A percentile compares a stretch with the other conserved stretches of the same genome.
Evolutionary conservation across 2,329 filamentous ascomycete species (phyloP).

Genomic region (Colletotrichum noveboracense): DNA sequence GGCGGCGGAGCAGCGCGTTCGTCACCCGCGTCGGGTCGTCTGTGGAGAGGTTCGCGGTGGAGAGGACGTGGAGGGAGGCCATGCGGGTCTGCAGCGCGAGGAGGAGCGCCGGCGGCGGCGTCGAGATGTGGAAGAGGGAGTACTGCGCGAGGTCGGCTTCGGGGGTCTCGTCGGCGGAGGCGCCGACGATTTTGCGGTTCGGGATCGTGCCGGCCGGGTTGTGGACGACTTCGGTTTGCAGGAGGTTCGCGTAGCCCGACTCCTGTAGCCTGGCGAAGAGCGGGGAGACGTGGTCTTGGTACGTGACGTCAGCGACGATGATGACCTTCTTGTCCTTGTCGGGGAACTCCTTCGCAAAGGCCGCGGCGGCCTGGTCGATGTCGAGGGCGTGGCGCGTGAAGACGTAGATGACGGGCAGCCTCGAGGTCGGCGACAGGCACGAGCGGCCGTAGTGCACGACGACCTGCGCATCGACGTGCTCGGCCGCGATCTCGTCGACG

Average conservation of each 20-base stretch:
- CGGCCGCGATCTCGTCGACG: conserved; percentile 94
- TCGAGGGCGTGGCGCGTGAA: conserved; percentile 80
- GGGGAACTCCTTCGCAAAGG: conserved; percentile 73
- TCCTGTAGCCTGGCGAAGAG: conserved; percentile 60
- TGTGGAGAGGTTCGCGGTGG: conserved; percentile 63
- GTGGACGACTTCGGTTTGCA: conserved; percentile 75
- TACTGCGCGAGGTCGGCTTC: conserved; percentile 64
- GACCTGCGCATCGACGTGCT: conserved; percentile 88
- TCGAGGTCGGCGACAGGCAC: conserved; percentile 87
- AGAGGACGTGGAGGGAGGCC: conserved; percentile 77
- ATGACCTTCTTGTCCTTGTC: conserved; percentile 70
- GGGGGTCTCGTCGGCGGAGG: conserved; percentile 23
- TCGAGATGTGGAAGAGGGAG: conserved; percentile 83
- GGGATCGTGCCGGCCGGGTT: conserved; percentile 83
- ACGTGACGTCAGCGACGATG: conserved; percentile 90
- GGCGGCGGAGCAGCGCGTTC: conserved; percentile 71
- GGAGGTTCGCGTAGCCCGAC: conserved; percentile 72
- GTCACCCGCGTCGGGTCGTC: conserved; percentile 50
- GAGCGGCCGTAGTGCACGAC: conserved; percentile 94
- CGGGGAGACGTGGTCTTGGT: conserved; percentile 72
- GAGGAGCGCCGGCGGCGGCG: conserved; percentile 81
- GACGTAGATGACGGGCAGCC: conserved; percentile 87
- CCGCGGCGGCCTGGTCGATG: conserved; percentile 54
- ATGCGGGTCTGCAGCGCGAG: conserved; percentile 87
- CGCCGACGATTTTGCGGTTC: conserved; percentile 71